These are phyloP conservation scores for Micractinium sp. DNA, from an alignment of 139 green algal genomes.

Conservation along the genomic window DNA sequence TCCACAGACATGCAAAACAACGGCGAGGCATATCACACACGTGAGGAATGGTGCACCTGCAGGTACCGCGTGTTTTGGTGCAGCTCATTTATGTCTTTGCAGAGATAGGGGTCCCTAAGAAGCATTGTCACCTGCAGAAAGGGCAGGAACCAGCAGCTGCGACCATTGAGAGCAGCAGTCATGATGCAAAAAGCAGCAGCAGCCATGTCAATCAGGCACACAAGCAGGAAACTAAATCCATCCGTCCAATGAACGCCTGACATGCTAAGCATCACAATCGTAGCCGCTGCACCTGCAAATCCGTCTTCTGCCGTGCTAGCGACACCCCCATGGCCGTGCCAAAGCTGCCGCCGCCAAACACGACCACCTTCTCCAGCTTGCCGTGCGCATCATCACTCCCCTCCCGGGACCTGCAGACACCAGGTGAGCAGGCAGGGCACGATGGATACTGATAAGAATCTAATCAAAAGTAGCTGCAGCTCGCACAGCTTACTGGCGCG, in stretches of 20 bases:
- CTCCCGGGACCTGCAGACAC: slow-evolving; percentile 8
- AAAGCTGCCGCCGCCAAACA: slow-evolving; percentile 97
- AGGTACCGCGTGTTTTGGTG: slow-evolving; percentile 93
- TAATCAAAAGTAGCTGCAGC: no score
- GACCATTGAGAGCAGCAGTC: no score
- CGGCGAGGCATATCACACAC: no score
- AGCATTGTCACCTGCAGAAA: slow-evolving; percentile 62
- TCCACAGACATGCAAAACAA: no score
- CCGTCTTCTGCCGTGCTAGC: slow-evolving; percentile 84
- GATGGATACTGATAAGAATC: no score
- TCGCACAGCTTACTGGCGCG: no score
- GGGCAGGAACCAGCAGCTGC: neutral
- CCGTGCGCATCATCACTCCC: neutral
- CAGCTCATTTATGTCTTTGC: slow-evolving; percentile 85
- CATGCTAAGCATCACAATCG: no score
- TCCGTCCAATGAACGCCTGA: no score
- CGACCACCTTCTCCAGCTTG: slow-evolving; percentile 79
- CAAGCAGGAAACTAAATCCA: slow-evolving; percentile 22
- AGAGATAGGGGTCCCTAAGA: slow-evolving; percentile 82
- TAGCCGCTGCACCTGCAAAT: slow-evolving; percentile 71
- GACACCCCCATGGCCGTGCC: slow-evolving; percentile 92
- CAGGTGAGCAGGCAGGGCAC: no score
- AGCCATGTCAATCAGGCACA: neutral
- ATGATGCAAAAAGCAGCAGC: neutral
- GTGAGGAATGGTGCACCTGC: slow-evolving; percentile 62